Conservation (phyloP, 2,329 filamentous ascomycete species). For the Blastomyces silverae region DNA sequence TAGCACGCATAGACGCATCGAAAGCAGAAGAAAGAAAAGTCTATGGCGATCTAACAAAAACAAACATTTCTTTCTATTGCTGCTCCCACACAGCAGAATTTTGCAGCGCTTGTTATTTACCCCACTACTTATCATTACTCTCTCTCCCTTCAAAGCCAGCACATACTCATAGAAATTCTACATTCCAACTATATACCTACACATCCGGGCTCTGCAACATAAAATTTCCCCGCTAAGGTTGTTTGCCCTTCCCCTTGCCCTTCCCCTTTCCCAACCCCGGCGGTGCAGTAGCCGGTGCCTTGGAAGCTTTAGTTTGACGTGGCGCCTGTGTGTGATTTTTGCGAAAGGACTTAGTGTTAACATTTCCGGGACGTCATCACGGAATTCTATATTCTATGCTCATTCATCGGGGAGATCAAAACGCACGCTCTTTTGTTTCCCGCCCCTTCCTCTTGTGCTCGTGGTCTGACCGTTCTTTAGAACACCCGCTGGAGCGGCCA, state of each 20-base stretch:
- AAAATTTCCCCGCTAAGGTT: neutral
- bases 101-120: neutral
- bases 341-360: constrained; percentile 1
- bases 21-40: neutral
- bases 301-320: neutral
- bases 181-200: neutral
- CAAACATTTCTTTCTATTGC: neutral
- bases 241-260: constrained; percentile 4
- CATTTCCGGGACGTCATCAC: neutral
- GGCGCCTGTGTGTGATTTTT: neutral
- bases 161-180: neutral
- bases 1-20: neutral
- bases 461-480: neutral
- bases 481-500: neutral
- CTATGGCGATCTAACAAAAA: neutral
- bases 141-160: neutral
- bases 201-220: neutral
- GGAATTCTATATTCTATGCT: neutral
- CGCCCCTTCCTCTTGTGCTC: neutral
- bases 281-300: neutral
- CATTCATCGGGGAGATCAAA: constrained; percentile 16
- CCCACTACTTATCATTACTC: neutral
- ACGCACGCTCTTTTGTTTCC: constrained; percentile 17
- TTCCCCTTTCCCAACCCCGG: constrained; percentile 12
- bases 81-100: neutral